phyloP scores from a whole-genome alignment of 73 alveolate genomes.

The Tetrahymena malaccensis region DNA sequence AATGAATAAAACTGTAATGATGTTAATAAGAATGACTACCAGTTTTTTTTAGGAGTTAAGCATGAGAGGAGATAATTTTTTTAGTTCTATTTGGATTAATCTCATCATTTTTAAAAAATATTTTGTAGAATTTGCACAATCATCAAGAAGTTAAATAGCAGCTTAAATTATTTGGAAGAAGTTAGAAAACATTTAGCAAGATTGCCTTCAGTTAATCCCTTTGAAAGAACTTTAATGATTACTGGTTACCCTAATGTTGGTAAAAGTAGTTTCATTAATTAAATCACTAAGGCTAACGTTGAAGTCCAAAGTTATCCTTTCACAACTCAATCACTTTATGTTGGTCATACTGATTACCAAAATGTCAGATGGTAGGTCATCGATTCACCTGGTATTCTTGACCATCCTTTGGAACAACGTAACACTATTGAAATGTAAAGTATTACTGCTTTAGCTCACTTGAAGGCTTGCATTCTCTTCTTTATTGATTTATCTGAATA shows the following conservation, averaged over 20 bases:
- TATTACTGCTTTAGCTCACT: conserved; percentile 99
- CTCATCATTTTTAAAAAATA: background rate
- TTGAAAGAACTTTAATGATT: conserved; percentile 83
- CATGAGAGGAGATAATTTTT: background rate
- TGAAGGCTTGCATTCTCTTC: conserved; percentile 90
- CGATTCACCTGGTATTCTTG: conserved; percentile 99
- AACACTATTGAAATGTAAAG: conserved; percentile 99
- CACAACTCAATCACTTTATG: conserved; percentile 98
- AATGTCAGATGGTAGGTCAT: conserved; percentile 96
- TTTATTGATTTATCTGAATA: conserved; percentile 97
- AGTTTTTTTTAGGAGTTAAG: background rate
- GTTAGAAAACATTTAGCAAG: conserved; percentile 99
- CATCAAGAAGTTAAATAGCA: conserved; percentile 93
- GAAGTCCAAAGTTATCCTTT: conserved; percentile 96
- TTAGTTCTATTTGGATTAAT: background rate
- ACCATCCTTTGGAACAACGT: conserved; percentile 95
- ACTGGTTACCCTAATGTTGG: conserved; percentile 99
- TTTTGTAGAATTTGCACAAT: conserved; percentile 97
- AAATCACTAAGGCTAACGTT: conserved; percentile 86
- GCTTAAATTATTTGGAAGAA: conserved; percentile 96
- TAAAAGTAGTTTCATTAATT: conserved; percentile 97
- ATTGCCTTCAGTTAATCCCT: conserved; percentile 97
- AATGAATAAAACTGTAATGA: too few species aligned
- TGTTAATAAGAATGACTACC: too few species aligned
- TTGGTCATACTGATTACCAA: conserved; percentile 98